Evolutionary conservation across 139 green algal genomes (phyloP), one percentile per base, ranked within the genome.

Genomic region (Tetradesmus obliquus): DNA sequence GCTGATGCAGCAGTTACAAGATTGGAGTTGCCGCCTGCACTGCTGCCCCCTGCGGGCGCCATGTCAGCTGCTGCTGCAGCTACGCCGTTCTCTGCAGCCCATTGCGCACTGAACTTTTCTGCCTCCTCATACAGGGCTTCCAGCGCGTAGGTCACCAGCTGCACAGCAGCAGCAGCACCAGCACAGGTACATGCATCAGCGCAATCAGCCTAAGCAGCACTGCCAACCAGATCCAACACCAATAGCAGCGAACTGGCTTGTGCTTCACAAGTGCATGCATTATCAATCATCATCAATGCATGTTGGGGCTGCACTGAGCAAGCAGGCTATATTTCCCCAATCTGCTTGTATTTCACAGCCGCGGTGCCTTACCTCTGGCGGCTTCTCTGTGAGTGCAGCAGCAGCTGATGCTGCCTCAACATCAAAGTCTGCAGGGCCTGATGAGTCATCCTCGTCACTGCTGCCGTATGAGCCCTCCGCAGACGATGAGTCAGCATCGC

Each of bases 71-170:
- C 82, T 76, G 83, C 66, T 55, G 86, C 51, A 54, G 86, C 55
- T 53, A 71, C 69, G 69, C 51, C 86, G 19, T 66, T 79, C 53
- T 82, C 32, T 22, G 24, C n/a, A 19, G 86, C 53, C 53, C 53
- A 82, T 1, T 80, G 20, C 4, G 8, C 19, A 7, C 12, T 12
- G 10, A 84, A 90, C 15, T 55, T 79, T 12, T 55, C 71, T 45
- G 86, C 86, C n/a, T 90, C 86, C 17, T 90, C 53, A 54, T 90
- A 90, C 66, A 90, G 45, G 24, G 86, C 86, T 53, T 53, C 19
- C 32, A 90, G 6, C 3, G 86, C 86, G 24, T 57, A 19, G 0
- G 86, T 90, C 2, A 90, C 45, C 0, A 32, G n/a, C n/a, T 69
- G 20, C 19, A 66, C 55, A 87, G 54, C 53, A 72, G 54, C 53